These are phyloP conservation scores for Apiospora sp. DNA, from an alignment of 2,329 filamentous ascomycete genomes.

Conservation along the genomic window DNA sequence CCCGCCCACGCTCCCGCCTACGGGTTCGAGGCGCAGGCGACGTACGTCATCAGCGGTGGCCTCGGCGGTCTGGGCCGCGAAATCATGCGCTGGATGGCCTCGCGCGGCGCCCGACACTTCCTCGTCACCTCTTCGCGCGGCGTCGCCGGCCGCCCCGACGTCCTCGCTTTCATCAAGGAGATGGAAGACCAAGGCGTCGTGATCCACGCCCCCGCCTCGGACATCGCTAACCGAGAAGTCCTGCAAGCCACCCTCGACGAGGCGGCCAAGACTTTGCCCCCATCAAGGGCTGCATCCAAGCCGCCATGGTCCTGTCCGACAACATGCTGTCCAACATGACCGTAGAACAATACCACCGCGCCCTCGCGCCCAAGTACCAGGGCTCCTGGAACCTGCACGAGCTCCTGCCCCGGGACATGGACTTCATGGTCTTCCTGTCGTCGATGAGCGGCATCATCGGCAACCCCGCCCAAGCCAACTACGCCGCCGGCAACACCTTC, in stretches of 20 bases:
- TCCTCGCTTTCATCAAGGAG: constrained; percentile 1
- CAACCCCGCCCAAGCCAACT: constrained; percentile 60
- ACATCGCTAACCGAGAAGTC: constrained; percentile 11
- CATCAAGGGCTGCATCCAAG: constrained; percentile 43
- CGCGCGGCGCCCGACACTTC: constrained; percentile 55
- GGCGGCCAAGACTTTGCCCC: constrained; percentile 36
- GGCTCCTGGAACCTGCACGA: constrained; percentile 63
- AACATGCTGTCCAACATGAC: constrained; percentile 62
- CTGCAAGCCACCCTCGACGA: constrained; percentile 33
- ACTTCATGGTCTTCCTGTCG: constrained; percentile 61
- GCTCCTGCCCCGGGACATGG: constrained; percentile 50
- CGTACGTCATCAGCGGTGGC: constrained; percentile 60
- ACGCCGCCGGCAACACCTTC: constrained; percentile 59
- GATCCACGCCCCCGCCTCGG: constrained; percentile 16
- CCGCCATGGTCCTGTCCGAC: constrained; percentile 46
- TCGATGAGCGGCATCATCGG: constrained; percentile 59
- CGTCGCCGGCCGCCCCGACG: constrained; percentile 17
- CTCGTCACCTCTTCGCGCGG: constrained; percentile 53
- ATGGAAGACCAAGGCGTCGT: constrained; percentile 21
- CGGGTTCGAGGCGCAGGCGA: constrained; percentile 44
- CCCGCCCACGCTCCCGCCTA: not conserved
- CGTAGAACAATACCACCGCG: constrained; percentile 53
- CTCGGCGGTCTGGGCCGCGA: constrained; percentile 60
- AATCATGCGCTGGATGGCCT: constrained; percentile 57
- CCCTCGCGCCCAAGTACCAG: constrained; percentile 59